Conservation (phyloP, 805 yeast genomes). For the Candida nanaspora region DNA sequence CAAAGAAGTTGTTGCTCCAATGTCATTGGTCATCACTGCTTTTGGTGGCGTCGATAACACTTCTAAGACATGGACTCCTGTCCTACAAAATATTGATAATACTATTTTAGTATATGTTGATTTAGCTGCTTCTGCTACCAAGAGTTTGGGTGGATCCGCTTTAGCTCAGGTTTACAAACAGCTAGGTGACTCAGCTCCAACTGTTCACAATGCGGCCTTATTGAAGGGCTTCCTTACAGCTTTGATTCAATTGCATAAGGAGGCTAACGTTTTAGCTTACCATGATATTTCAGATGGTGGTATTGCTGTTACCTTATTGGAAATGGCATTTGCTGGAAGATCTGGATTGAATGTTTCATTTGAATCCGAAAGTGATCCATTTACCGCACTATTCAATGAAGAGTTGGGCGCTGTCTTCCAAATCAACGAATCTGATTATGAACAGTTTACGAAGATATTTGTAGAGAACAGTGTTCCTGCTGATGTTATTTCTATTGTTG, state of each 20-base stretch:
- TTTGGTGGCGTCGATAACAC: conserved; percentile 84
- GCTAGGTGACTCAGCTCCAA: conserved; percentile 78
- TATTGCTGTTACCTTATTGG: conserved; percentile 71
- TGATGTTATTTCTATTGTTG: conserved; percentile 54
- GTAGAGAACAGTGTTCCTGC: conserved; percentile 49
- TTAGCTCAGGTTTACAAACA: conserved; percentile 88
- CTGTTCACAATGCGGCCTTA: conserved; percentile 59
- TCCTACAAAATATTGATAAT: conserved; percentile 46
- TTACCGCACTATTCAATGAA: conserved; percentile 73
- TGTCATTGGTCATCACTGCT: conserved; percentile 85
- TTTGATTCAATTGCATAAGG: conserved; percentile 63
- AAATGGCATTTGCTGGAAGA: conserved; percentile 97
- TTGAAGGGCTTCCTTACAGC: conserved; percentile 69
- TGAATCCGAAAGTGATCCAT: conserved; percentile 29
- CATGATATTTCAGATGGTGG: conserved; percentile 99
- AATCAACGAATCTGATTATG: conserved; percentile 45
- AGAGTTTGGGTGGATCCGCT: conserved; percentile 87
- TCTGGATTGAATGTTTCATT: conserved; percentile 63
- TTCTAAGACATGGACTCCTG: conserved; percentile 93
- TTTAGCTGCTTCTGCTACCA: conserved; percentile 46
- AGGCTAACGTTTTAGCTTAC: conserved; percentile 68
- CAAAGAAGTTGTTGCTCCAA: conserved; percentile 92
- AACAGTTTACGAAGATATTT: conserved; percentile 49
- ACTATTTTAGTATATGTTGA: conserved; percentile 75
- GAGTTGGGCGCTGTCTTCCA: conserved; percentile 97